Evolutionary conservation across 768 basidiomycete species (phyloP).

Genomic region (Hypholoma sublateritium): DNA sequence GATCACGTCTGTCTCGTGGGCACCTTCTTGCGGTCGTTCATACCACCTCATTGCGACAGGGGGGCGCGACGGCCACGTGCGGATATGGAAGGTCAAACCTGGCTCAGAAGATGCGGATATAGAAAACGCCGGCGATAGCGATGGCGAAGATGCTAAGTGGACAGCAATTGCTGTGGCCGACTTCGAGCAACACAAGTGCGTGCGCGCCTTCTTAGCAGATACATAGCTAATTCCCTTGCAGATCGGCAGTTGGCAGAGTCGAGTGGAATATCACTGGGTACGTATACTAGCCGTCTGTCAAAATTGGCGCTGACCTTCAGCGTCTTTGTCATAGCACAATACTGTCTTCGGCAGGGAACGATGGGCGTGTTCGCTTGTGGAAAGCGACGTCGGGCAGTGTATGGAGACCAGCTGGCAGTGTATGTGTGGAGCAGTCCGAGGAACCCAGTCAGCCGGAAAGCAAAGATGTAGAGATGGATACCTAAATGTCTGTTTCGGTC

Average conservation of each 20-base stretch:
- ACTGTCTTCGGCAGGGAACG: slow-evolving; percentile 80
- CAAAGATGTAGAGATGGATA: slow-evolving; percentile 6
- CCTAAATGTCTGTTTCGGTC: background rate
- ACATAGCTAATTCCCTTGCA: slow-evolving; percentile 22
- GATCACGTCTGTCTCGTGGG: slow-evolving; percentile 88
- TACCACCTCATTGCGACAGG: slow-evolving; percentile 96
- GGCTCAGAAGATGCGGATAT: slow-evolving; percentile 42
- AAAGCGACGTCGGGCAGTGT: slow-evolving; percentile 83
- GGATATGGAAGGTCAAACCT: slow-evolving; percentile 86
- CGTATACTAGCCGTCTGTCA: slow-evolving; percentile 9
- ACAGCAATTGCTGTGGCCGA: slow-evolving; percentile 75
- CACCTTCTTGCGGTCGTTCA: slow-evolving; percentile 89
- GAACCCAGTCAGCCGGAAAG: slow-evolving; percentile 23
- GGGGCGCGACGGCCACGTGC: slow-evolving; percentile 80
- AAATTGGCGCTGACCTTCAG: background rate
- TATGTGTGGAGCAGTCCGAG: slow-evolving; percentile 75
- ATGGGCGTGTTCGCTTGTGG: slow-evolving; percentile 82
- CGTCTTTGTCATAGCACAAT: slow-evolving; percentile 56
- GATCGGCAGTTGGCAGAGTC: slow-evolving; percentile 77
- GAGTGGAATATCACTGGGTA: slow-evolving; percentile 95
- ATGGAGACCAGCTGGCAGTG: slow-evolving; percentile 80
- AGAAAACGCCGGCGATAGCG: slow-evolving; percentile 31
- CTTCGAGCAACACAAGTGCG: slow-evolving; percentile 82
- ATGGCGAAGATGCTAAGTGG: slow-evolving; percentile 64
- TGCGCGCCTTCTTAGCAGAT: slow-evolving; percentile 3